phyloP scores from a whole-genome alignment of 148 eudicot genomes.

The Spergularia bocconei region DNA sequence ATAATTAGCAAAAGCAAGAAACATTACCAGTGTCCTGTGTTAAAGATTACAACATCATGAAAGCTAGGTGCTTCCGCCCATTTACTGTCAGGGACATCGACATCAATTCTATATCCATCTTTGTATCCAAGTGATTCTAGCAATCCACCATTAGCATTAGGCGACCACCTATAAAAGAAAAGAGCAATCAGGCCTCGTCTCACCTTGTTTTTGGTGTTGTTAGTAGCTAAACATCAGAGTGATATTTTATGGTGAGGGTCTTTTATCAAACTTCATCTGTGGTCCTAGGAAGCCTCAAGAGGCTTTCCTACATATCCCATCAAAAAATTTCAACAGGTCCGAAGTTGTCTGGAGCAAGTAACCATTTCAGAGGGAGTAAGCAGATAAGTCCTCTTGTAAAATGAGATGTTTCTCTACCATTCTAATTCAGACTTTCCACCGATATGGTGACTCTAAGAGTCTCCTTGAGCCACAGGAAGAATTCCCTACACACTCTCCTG shows the following conservation, averaged over 20 bases:
- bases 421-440: too few species aligned
- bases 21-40: constrained; percentile 95
- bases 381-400: neutral
- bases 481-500: too few species aligned
- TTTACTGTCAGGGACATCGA: constrained; percentile 80
- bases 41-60: constrained; percentile 79
- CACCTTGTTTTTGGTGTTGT: neutral
- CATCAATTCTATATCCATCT: constrained; percentile 89
- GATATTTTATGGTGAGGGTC: neutral
- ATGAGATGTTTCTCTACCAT: too few species aligned
- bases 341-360: neutral
- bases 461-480: too few species aligned
- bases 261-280: too few species aligned
- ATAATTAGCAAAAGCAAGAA: constrained; percentile 39
- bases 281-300: too few species aligned
- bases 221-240: neutral
- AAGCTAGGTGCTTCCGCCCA: constrained; percentile 83
- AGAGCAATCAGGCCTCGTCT: neutral
- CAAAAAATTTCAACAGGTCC: neutral
- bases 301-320: too few species aligned
- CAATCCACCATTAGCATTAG: constrained; percentile 49
- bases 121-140: constrained; percentile 85
- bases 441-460: too few species aligned
- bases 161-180: constrained; percentile 61
- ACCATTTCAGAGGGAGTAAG: neutral